A percentile compares a stretch with the other conserved stretches of the same genome.
These are phyloP conservation scores for Eutrema japonicum DNA, from an alignment of 345 rosid genomes.

Conservation along the genomic window DNA sequence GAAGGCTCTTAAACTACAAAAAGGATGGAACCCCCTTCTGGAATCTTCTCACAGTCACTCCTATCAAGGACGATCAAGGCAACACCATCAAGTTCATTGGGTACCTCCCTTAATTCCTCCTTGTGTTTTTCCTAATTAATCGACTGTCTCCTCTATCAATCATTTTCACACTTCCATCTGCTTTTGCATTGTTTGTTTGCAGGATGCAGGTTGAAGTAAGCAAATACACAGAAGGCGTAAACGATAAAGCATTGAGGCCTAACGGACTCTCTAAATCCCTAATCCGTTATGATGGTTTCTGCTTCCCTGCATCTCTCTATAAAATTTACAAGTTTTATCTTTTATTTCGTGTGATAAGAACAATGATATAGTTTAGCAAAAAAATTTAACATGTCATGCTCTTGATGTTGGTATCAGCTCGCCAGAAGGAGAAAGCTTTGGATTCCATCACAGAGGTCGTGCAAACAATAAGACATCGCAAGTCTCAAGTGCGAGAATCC, in stretches of 20 bases:
- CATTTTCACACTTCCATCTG: slow-evolving; percentile 9
- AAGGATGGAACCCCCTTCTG: slow-evolving; percentile 91
- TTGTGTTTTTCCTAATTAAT: background rate
- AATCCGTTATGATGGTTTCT: slow-evolving; percentile 88
- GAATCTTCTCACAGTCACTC: slow-evolving; percentile 95
- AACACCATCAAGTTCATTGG: slow-evolving; percentile 90
- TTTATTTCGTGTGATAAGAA: slow-evolving; percentile 4
- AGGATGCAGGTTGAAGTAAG: slow-evolving; percentile 99
- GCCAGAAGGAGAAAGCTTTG: slow-evolving; percentile 83
- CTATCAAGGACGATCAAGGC: slow-evolving; percentile 82
- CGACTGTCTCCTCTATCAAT: slow-evolving; percentile 9
- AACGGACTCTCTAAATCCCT: slow-evolving; percentile 84
- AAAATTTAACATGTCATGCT: slow-evolving; percentile 13
- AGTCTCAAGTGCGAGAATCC: slow-evolving; percentile 49
- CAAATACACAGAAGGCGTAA: slow-evolving; percentile 89
- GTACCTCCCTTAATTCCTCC: slow-evolving; percentile 45
- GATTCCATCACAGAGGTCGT: slow-evolving; percentile 85
- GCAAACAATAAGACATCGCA: slow-evolving; percentile 71
- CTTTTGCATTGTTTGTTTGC: slow-evolving; percentile 31
- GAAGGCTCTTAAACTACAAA: slow-evolving; percentile 94
- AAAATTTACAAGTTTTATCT: background rate
- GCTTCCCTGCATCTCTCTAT: slow-evolving; percentile 26
- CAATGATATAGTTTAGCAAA: slow-evolving; percentile 15
- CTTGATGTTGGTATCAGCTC: slow-evolving; percentile 58
- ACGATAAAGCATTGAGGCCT: slow-evolving; percentile 76